phyloP scores from a whole-genome alignment of 257 asterid species.

The Nicotiana tabacum region DNA sequence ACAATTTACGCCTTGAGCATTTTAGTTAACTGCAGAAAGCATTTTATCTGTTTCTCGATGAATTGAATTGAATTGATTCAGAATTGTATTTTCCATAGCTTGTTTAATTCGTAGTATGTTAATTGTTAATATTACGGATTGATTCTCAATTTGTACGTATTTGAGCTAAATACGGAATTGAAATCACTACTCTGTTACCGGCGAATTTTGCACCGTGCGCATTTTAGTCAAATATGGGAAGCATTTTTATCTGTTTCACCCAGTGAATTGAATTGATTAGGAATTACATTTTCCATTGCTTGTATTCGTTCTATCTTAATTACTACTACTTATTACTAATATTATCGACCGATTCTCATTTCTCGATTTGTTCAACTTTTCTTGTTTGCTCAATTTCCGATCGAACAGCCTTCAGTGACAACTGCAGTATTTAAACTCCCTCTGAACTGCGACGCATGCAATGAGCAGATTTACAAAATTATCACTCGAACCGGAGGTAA shows the following conservation, averaged over 20 bases:
- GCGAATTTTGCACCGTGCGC: too few relatives aligned
- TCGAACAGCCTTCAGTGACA: slow-evolving; percentile 39
- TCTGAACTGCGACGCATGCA: slow-evolving; percentile 80
- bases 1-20: background rate
- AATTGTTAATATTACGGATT: background rate
- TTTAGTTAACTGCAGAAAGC: background rate
- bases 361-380: too few relatives aligned
- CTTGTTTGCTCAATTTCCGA: background rate
- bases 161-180: too few relatives aligned
- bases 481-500: slow-evolving; percentile 58
- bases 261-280: too few relatives aligned
- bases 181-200: too few relatives aligned
- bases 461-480: slow-evolving; percentile 44
- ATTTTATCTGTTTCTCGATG: background rate
- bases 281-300: too few relatives aligned
- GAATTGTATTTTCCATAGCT: background rate
- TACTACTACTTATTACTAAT: too few relatives aligned
- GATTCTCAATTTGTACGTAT: background rate
- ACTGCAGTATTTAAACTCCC: slow-evolving; percentile 56
- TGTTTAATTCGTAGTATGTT: background rate
- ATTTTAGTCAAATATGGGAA: too few relatives aligned
- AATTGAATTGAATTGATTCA: background rate
- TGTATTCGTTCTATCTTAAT: too few relatives aligned
- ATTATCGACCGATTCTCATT: too few relatives aligned
- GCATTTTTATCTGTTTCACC: too few relatives aligned